A percentile compares a stretch with the other conserved stretches of the same genome.
Conservation (phyloP, 1,284 basidiomycete genomes). For the Heterobasidion irregulare region DNA sequence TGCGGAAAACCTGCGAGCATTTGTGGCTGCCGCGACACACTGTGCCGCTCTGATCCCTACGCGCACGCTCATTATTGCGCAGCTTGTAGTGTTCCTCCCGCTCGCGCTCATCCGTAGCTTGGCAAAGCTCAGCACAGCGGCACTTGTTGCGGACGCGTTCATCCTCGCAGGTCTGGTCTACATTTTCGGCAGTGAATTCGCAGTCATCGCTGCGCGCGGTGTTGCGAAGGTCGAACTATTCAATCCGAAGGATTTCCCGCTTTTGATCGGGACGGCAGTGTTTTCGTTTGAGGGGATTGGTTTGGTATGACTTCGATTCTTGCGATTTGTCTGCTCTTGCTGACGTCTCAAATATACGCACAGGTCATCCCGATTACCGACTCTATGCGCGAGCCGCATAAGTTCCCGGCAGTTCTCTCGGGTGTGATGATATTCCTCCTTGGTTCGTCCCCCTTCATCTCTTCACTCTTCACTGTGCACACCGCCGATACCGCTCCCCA, state of each 20-base stretch:
- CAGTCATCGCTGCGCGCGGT: slow-evolving; percentile 57
- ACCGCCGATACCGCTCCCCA: slow-evolving; percentile 5
- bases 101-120: slow-evolving; percentile 83
- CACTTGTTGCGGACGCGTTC: slow-evolving; percentile 91
- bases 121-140: slow-evolving; percentile 88
- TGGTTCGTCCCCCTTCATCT: slow-evolving; percentile 27
- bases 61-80: slow-evolving; percentile 76
- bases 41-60: slow-evolving; percentile 69
- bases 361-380: slow-evolving; percentile 94
- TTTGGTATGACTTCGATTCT: slow-evolving; percentile 46
- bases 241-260: slow-evolving; percentile 83
- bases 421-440: slow-evolving; percentile 86
- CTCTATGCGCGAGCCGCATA: slow-evolving; percentile 90
- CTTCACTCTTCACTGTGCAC: slow-evolving; percentile 5
- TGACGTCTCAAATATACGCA: background rate
- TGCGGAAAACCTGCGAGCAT: slow-evolving; percentile 86
- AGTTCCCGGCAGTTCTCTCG: slow-evolving; percentile 84
- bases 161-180: slow-evolving; percentile 88
- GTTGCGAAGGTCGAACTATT: slow-evolving; percentile 83
- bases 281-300: slow-evolving; percentile 99
- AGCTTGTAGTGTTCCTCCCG: slow-evolving; percentile 84
- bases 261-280: slow-evolving; percentile 95
- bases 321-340: background rate
- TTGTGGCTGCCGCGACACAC: slow-evolving; percentile 79
- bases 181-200: slow-evolving; percentile 77